A percentile compares a stretch with the other conserved stretches of the same genome.
These are phyloP conservation scores for Colletotrichum salicis DNA, from an alignment of 2,329 filamentous ascomycete genomes.

Conservation along the genomic window DNA sequence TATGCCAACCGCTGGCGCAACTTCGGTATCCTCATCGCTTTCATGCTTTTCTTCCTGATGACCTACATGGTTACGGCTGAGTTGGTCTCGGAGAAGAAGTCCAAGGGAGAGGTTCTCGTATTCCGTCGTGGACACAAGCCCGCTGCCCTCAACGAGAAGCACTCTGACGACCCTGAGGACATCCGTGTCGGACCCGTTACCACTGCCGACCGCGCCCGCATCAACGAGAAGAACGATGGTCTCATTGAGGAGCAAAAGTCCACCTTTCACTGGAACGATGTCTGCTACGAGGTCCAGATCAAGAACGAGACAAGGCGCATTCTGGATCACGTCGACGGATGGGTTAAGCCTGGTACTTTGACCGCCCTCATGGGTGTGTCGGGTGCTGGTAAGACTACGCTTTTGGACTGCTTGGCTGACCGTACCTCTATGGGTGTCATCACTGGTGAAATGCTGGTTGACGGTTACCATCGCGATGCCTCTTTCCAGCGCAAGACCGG, in stretches of 20 bases:
- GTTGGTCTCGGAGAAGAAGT: slow-evolving; percentile 73
- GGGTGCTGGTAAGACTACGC: slow-evolving; percentile 93
- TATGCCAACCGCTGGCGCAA: slow-evolving; percentile 75
- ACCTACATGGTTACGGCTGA: slow-evolving; percentile 75
- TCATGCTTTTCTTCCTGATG: slow-evolving; percentile 69
- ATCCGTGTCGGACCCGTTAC: slow-evolving; percentile 60
- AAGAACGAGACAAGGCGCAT: slow-evolving; percentile 80
- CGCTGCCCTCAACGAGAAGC: slow-evolving; percentile 67
- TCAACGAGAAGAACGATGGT: slow-evolving; percentile 50
- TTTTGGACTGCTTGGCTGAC: slow-evolving; percentile 86
- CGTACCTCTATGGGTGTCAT: slow-evolving; percentile 91
- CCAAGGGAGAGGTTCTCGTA: slow-evolving; percentile 80
- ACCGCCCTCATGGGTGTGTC: slow-evolving; percentile 93
- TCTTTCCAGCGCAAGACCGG: slow-evolving; percentile 94
- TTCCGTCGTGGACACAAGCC: slow-evolving; percentile 77
- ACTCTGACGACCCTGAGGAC: slow-evolving; percentile 69
- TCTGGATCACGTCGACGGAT: slow-evolving; percentile 87
- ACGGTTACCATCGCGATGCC: slow-evolving; percentile 74
- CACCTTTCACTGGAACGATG: slow-evolving; percentile 86
- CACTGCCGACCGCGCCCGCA: slow-evolving; percentile 54
- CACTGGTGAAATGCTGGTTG: slow-evolving; percentile 80
- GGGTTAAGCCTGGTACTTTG: slow-evolving; percentile 91
- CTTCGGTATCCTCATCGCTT: slow-evolving; percentile 74
- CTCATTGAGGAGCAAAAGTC: slow-evolving; percentile 70
- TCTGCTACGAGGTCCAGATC: slow-evolving; percentile 82